A percentile compares a stretch with the other conserved stretches of the same genome.
Evolutionary conservation across 2,329 filamentous ascomycete genomes (phyloP).

Genomic region (Verticillium longisporum): DNA sequence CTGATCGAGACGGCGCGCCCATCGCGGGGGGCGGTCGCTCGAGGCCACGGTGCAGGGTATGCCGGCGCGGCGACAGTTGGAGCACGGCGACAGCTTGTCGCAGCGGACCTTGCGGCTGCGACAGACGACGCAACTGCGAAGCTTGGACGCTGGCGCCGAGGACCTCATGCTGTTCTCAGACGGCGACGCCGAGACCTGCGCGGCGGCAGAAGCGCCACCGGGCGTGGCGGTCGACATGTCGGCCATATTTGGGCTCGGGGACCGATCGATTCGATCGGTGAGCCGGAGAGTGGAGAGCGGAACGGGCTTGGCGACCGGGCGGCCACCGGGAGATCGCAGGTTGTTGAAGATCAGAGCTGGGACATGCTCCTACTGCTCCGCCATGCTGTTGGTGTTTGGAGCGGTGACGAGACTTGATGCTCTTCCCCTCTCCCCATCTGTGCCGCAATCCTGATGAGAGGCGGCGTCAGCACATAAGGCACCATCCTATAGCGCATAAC

Average conservation of each 20-base stretch:
- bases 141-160: slow-evolving; percentile 17
- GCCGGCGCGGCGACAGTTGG: slow-evolving; percentile 46
- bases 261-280: neutral
- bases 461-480: too few species aligned
- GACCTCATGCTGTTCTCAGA: slow-evolving; percentile 15
- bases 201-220: neutral
- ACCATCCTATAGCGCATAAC: too few species aligned
- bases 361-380: too few species aligned
- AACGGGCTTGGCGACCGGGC: neutral
- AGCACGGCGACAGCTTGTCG: slow-evolving; percentile 48
- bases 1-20: slow-evolving; percentile 44
- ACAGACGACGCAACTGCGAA: slow-evolving; percentile 43
- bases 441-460: too few species aligned
- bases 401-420: too few species aligned
- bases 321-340: neutral
- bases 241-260: neutral
- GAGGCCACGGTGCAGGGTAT: slow-evolving; percentile 46
- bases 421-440: too few species aligned
- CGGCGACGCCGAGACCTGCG: slow-evolving; percentile 10
- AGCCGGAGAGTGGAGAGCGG: too few species aligned
- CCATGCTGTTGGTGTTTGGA: too few species aligned
- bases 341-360: neutral
- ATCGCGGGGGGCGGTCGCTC: slow-evolving; percentile 41
- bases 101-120: slow-evolving; percentile 50
- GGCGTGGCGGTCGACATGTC: neutral